Conservation (phyloP, 768 basidiomycete species). For the Podaxis carcinomalis region DNA sequence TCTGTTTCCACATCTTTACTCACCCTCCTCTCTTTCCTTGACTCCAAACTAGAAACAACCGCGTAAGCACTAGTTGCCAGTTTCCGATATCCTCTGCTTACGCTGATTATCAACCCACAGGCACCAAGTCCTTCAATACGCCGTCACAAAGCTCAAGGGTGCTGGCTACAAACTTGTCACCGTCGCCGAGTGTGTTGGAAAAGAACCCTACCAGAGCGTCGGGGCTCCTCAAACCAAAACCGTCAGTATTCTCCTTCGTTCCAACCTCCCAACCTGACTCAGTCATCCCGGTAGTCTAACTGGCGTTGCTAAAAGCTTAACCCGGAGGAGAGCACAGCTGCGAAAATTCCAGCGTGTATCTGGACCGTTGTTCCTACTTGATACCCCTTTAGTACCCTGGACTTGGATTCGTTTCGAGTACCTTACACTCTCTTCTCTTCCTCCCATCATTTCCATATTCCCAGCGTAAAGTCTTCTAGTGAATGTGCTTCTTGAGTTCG, state of each 20-base stretch:
- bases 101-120: slow-evolving; percentile 5
- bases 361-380: neutral
- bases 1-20: neutral
- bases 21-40: neutral
- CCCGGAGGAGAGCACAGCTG: neutral
- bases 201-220: slow-evolving; percentile 26
- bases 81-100: neutral
- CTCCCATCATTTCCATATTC: neutral
- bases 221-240: slow-evolving; percentile 17
- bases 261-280: neutral
- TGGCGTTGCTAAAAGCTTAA: slow-evolving; percentile 21
- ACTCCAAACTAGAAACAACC: slow-evolving; percentile 16
- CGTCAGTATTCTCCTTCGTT: slow-evolving; percentile 15
- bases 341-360: neutral
- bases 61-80: slow-evolving; percentile 12
- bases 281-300: slow-evolving; percentile 12
- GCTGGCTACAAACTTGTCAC: slow-evolving; percentile 35
- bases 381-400: neutral
- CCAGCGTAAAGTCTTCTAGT: neutral
- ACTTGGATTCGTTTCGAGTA: neutral
- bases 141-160: slow-evolving; percentile 25
- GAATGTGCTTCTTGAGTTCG: neutral
- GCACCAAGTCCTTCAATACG: slow-evolving; percentile 29
- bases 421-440: neutral
- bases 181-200: slow-evolving; percentile 31